Evolutionary conservation across 768 basidiomycete species (phyloP).

Genomic region (Naganishia friedmannii): DNA sequence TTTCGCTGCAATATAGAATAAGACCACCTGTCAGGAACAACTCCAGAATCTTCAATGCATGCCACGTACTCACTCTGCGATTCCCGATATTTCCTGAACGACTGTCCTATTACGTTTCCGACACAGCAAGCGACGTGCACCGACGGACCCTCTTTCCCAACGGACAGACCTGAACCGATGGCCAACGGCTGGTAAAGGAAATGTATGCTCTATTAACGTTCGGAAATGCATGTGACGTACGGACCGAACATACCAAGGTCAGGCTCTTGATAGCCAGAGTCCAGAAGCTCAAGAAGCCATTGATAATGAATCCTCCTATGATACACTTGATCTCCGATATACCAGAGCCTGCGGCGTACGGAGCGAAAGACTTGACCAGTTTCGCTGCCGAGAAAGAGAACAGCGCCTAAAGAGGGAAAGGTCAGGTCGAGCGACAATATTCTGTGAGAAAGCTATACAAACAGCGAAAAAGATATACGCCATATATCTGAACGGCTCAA

Average conservation of each 20-base stretch:
- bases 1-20: constrained; percentile 48
- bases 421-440: constrained; percentile 16
- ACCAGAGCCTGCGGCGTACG: constrained; percentile 94
- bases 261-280: constrained; percentile 93
- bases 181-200: constrained; percentile 71
- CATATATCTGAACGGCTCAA: constrained; percentile 64
- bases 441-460: constrained; percentile 46
- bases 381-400: constrained; percentile 86
- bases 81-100: constrained; percentile 74
- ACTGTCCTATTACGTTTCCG: constrained; percentile 80
- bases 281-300: constrained; percentile 83
- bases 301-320: constrained; percentile 93
- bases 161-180: constrained; percentile 92
- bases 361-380: constrained; percentile 81
- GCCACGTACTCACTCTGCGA: constrained; percentile 68
- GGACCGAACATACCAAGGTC: constrained; percentile 68
- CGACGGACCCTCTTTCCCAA: constrained; percentile 97
- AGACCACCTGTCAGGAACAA: neutral
- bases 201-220: neutral
- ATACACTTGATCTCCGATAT: constrained; percentile 99
- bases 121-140: constrained; percentile 96
- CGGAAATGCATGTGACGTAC: neutral
- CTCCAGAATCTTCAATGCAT: too few species aligned
- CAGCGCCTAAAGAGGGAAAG: constrained; percentile 57
- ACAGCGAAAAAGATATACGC: constrained; percentile 88